A percentile compares a stretch with the other conserved stretches of the same genome.
phyloP scores from a whole-genome alignment of 2,329 filamentous ascomycete species.

The Drechslerella coelobrocha region DNA sequence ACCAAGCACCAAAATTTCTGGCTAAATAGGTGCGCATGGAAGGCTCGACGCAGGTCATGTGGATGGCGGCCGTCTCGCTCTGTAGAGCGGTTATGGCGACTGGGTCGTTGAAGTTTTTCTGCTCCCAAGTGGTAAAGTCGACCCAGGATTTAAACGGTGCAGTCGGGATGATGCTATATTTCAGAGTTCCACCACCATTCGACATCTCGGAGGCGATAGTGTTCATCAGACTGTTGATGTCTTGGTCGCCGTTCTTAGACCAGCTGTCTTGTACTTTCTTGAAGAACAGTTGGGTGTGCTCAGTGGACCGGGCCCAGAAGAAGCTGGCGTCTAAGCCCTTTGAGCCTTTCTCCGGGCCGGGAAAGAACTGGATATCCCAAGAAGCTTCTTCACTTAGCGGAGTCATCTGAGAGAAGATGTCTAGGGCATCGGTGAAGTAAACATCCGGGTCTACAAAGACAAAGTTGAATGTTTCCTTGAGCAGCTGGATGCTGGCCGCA shows the following conservation, averaged over 20 bases:
- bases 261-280: conserved; percentile 32
- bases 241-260: conserved; percentile 26
- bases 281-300: conserved; percentile 37
- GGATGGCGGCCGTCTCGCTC: conserved; percentile 25
- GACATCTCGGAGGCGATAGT: conserved; percentile 46
- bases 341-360: conserved; percentile 10
- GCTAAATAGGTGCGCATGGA: conserved; percentile 35
- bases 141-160: conserved; percentile 31
- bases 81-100: conserved; percentile 24
- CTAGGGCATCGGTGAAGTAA: conserved; percentile 35
- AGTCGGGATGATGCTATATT: conserved; percentile 14
- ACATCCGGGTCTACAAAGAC: conserved; percentile 48
- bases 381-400: conserved; percentile 13
- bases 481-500: conserved; percentile 41
- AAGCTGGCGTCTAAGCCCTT: conserved; percentile 43
- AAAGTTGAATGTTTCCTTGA: conserved; percentile 36
- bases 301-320: conserved; percentile 32
- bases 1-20: conserved; percentile 43
- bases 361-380: conserved; percentile 46
- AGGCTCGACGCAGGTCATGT: conserved; percentile 43
- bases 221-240: conserved; percentile 47
- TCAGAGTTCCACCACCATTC: conserved; percentile 26
- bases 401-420: conserved; percentile 23
- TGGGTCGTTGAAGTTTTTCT: conserved; percentile 39
- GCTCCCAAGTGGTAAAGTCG: conserved; percentile 36